Conservation (phyloP, 768 basidiomycete species). For the Lentinula detonsa region DNA sequence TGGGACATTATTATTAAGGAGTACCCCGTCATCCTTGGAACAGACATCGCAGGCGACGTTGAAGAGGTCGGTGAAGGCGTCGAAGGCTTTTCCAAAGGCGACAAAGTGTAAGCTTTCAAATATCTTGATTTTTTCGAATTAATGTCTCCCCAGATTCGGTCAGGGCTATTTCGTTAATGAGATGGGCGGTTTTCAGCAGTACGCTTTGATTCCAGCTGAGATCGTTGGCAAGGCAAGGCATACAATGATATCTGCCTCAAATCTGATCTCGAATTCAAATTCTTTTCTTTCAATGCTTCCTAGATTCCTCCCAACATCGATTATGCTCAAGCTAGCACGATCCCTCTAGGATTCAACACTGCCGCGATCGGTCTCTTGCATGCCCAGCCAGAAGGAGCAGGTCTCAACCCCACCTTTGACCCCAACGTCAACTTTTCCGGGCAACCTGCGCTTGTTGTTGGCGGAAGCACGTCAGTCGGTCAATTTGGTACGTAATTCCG, state of each 20-base stretch:
- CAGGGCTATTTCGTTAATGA: too few relatives aligned
- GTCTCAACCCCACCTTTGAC: slow-evolving; percentile 33
- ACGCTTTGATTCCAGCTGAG: slow-evolving; percentile 29
- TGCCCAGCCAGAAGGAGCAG: slow-evolving; percentile 28
- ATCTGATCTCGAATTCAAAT: slow-evolving; percentile 7
- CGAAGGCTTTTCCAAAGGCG: slow-evolving; percentile 40
- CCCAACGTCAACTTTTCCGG: slow-evolving; percentile 33
- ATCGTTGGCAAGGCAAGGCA: slow-evolving; percentile 31
- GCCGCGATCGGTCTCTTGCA: slow-evolving; percentile 46
- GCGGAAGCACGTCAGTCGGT: slow-evolving; percentile 43
- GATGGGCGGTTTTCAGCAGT: slow-evolving; percentile 37
- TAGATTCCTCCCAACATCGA: slow-evolving; percentile 41
- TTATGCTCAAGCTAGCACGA: slow-evolving; percentile 41
- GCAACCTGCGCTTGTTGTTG: slow-evolving; percentile 40
- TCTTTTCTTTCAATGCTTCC: not conserved
- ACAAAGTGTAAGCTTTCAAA: slow-evolving; percentile 39
- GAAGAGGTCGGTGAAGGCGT: slow-evolving; percentile 48
- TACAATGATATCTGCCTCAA: not conserved
- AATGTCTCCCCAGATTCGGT: too few relatives aligned
- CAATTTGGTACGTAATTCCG: slow-evolving; percentile 23
- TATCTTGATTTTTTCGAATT: not conserved
- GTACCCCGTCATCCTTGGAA: slow-evolving; percentile 42
- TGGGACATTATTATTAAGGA: slow-evolving; percentile 23
- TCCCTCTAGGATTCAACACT: slow-evolving; percentile 41
- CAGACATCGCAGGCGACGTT: slow-evolving; percentile 47